A percentile compares a stretch with the other conserved stretches of the same genome.
Conservation (phyloP, 208 protist genomes). For the Trypanosoma congolense region DNA sequence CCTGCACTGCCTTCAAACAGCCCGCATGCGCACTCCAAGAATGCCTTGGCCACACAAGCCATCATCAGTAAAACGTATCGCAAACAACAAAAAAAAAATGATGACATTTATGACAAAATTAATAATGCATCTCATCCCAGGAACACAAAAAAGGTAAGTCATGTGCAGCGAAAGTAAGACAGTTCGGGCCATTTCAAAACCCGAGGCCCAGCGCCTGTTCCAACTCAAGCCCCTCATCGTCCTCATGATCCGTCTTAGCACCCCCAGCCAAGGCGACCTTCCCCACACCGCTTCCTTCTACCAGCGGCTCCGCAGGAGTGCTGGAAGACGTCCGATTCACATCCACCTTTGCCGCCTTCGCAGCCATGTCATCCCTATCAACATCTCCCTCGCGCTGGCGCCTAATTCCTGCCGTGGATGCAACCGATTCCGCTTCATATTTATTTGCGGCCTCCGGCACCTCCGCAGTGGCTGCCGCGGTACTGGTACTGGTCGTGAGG, state of each 20-base stretch:
- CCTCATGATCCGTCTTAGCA: conserved; percentile 7
- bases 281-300: neutral
- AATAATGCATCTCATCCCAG: neutral
- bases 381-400: conserved; percentile 10
- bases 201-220: conserved; percentile 66
- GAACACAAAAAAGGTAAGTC: neutral
- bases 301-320: neutral
- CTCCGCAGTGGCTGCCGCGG: neutral
- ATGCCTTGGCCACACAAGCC: too few relatives aligned
- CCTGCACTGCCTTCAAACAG: too few relatives aligned
- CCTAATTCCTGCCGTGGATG: conserved; percentile 6
- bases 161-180: neutral
- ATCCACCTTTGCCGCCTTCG: neutral
- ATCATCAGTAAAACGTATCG: too few relatives aligned
- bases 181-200: conserved; percentile 33
- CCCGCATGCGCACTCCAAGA: too few relatives aligned
- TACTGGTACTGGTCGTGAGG: neutral
- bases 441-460: neutral
- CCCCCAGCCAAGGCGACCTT: neutral
- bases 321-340: neutral
- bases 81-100: too few relatives aligned
- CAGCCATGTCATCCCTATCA: neutral
- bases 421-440: neutral
- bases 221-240: conserved; percentile 54
- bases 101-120: too few relatives aligned